A percentile compares a stretch with the other conserved stretches of the same genome.
Conservation (phyloP, 192 early-diverging fungal species). For the Podochytrium sp. region DNA sequence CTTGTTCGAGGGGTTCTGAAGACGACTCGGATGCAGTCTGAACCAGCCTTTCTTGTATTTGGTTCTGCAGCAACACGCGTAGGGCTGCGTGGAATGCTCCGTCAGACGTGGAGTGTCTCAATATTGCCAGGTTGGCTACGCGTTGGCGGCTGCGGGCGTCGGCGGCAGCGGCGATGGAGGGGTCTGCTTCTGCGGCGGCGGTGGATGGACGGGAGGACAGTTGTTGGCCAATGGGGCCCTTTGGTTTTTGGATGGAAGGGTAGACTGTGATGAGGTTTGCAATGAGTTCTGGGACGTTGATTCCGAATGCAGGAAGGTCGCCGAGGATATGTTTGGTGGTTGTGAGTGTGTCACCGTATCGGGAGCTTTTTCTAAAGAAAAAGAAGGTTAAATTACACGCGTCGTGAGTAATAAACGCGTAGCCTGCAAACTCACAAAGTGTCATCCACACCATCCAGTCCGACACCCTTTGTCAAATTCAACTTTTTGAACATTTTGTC, state of each 20-base stretch:
- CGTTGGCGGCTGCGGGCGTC: constrained; percentile 1
- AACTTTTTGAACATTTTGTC: constrained; percentile 24
- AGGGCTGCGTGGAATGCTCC: constrained; percentile 9
- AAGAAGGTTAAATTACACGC: neutral
- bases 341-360: constrained; percentile 1
- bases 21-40: no score
- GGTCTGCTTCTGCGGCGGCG: no score
- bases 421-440: neutral
- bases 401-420: no score
- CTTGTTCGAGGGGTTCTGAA: neutral
- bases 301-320: neutral
- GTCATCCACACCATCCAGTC: neutral
- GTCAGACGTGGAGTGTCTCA: no score
- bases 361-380: constrained; percentile 11
- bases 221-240: no score
- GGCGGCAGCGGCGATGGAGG: neutral
- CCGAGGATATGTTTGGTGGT: neutral
- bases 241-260: neutral
- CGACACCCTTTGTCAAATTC: neutral
- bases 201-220: no score
- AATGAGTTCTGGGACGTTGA: constrained; percentile 18
- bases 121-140: neutral
- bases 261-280: neutral
- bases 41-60: constrained; percentile 18
- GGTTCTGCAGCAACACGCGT: constrained; percentile 23